A percentile compares a stretch with the other conserved stretches of the same genome.
These are phyloP conservation scores for Fusarium algeriense DNA, from an alignment of 2,329 filamentous ascomycete genomes.

Conservation along the genomic window DNA sequence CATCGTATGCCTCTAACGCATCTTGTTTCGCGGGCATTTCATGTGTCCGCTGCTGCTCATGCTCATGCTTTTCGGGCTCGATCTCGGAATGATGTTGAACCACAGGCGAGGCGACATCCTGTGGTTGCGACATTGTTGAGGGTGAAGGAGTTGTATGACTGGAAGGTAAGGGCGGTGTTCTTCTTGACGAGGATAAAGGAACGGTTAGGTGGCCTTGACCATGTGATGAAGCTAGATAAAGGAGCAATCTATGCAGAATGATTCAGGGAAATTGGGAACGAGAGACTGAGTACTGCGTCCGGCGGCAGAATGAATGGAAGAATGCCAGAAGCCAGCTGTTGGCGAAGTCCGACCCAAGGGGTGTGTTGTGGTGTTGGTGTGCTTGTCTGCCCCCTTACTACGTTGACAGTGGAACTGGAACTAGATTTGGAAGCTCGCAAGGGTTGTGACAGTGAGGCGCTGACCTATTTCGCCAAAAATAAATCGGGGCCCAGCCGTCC, in stretches of 20 bases:
- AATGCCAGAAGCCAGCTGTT: conserved; percentile 45
- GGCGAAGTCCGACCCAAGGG: conserved; percentile 40
- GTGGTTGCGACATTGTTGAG: conserved; percentile 52
- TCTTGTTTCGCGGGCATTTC: conserved; percentile 4
- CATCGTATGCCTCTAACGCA: conserved; percentile 3
- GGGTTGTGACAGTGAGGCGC: conserved; percentile 39
- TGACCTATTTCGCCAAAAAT: conserved; percentile 35
- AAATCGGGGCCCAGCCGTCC: conserved; percentile 27
- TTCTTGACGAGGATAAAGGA: conserved; percentile 26
- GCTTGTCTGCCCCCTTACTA: conserved; percentile 43
- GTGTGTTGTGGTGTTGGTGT: conserved; percentile 45
- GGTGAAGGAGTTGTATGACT: conserved; percentile 12
- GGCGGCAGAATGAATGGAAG: conserved; percentile 41
- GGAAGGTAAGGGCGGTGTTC: conserved; percentile 10
- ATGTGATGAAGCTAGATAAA: conserved; percentile 32
- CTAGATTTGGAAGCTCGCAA: conserved; percentile 38
- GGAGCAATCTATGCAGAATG: conserved; percentile 26
- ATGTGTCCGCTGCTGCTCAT: conserved; percentile 12
- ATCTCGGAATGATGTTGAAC: conserved; percentile 20
- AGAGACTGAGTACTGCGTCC: conserved; percentile 34
- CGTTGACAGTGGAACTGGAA: conserved; percentile 31
- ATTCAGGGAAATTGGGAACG: conserved; percentile 30
- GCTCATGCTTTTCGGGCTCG: conserved; percentile 28
- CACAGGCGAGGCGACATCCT: conserved; percentile 47
- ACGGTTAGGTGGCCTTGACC: conserved; percentile 39